Conservation (phyloP, 176 grass and related monocot genomes). For the Hordeum vulgare region DNA sequence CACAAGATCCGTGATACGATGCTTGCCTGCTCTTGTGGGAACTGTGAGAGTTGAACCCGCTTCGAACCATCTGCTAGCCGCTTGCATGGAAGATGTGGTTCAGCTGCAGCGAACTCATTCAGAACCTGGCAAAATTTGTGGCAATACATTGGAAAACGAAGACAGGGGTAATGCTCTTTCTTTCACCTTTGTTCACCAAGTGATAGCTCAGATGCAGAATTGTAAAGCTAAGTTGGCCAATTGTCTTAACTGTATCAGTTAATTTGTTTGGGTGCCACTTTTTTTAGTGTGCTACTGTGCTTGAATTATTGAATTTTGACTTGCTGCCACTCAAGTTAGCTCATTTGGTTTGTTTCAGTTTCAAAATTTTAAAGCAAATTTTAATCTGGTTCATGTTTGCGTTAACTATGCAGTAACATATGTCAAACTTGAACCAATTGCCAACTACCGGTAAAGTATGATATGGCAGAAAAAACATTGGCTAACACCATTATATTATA, state of each 20-base stretch:
- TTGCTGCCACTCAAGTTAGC: background rate
- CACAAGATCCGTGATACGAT: background rate
- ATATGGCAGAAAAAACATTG: background rate
- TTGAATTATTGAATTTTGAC: background rate
- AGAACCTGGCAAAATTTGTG: constrained; percentile 61
- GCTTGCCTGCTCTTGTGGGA: constrained; percentile 27
- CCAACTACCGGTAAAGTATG: background rate
- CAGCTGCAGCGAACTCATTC: constrained; percentile 86
- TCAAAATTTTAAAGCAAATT: background rate
- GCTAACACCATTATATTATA: background rate
- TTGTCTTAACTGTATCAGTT: background rate
- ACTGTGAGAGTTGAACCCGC: constrained; percentile 64
- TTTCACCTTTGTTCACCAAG: background rate
- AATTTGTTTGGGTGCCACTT: background rate
- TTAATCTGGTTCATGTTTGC: background rate
- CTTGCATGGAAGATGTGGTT: constrained; percentile 57
- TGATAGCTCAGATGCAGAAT: background rate
- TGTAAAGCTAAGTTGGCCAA: background rate
- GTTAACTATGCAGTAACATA: background rate
- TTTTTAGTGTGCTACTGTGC: background rate
- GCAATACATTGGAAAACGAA: constrained; percentile 36
- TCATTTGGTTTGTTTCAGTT: background rate
- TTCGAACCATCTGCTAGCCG: constrained; percentile 82
- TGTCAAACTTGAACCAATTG: constrained; percentile 14
- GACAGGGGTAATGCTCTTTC: background rate